A percentile compares a stretch with the other conserved stretches of the same genome.
phyloP scores from a whole-genome alignment of 768 basidiomycete genomes.

The Calocera viscosa region DNA sequence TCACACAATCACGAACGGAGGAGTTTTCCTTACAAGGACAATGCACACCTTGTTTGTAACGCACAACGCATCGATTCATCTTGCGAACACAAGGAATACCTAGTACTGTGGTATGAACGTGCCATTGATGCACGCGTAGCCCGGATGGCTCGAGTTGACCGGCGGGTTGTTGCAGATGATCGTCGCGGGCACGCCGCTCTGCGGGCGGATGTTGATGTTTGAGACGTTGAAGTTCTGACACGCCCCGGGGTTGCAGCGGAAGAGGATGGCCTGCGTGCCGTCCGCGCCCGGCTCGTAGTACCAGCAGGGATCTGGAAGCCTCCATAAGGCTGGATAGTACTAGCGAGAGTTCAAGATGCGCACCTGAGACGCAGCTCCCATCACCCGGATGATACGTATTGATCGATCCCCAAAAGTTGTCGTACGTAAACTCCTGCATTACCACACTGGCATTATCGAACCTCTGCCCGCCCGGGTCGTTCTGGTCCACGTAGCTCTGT shows the following conservation, averaged over 20 bases:
- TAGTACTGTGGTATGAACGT: too few relatives aligned
- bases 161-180: not conserved
- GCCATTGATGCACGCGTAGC: not conserved
- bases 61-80: too few relatives aligned
- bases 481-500: constrained; percentile 29
- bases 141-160: not conserved
- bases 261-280: not conserved
- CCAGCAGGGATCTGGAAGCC: not conserved
- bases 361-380: not conserved
- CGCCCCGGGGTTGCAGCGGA: not conserved
- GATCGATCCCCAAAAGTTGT: not conserved
- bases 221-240: not conserved
- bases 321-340: not conserved
- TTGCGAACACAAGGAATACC: not conserved
- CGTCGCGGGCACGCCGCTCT: not conserved
- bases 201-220: not conserved
- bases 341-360: not conserved
- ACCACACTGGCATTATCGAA: not conserved
- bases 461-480: not conserved
- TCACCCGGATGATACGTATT: not conserved
- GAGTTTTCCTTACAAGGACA: too few relatives aligned
- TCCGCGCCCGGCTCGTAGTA: not conserved
- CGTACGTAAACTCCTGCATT: not conserved
- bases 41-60: too few relatives aligned
- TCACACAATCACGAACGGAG: too few relatives aligned